Evolutionary conservation across 495 filamentous ascomycete genomes (phyloP).

Genomic region (Platismatia glauca): DNA sequence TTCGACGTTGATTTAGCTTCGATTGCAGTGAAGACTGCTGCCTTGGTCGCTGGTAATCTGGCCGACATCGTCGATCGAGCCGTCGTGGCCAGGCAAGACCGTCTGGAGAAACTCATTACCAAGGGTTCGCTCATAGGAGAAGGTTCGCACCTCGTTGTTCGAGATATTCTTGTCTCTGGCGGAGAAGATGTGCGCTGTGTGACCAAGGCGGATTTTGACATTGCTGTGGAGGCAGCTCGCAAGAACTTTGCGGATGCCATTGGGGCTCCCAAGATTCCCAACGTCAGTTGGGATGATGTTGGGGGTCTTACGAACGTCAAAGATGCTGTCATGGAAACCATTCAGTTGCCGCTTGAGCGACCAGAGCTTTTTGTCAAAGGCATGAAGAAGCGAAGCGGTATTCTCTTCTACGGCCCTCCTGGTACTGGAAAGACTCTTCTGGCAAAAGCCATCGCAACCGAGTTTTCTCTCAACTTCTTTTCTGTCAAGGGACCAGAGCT

Average conservation of each 20-base stretch:
- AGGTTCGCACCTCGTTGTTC: slow-evolving; percentile 46
- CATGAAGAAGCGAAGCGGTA: slow-evolving; percentile 97
- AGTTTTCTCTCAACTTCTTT: slow-evolving; percentile 99
- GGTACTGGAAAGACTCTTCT: slow-evolving; percentile 95
- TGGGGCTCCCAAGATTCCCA: slow-evolving; percentile 95
- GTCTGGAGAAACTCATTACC: slow-evolving; percentile 61
- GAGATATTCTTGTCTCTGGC: slow-evolving; percentile 84
- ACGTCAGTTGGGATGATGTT: slow-evolving; percentile 93
- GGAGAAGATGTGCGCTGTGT: slow-evolving; percentile 68
- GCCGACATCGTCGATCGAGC: slow-evolving; percentile 92
- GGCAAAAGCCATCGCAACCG: slow-evolving; percentile 95
- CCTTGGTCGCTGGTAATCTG: slow-evolving; percentile 86
- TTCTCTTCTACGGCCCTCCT: slow-evolving; percentile 94
- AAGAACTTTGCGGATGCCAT: slow-evolving; percentile 98
- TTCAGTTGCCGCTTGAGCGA: slow-evolving; percentile 83
- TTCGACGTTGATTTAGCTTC: slow-evolving; percentile 71
- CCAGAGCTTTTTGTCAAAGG: slow-evolving; percentile 95
- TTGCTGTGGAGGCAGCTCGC: slow-evolving; percentile 83
- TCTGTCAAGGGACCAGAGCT: slow-evolving; percentile 95
- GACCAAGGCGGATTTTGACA: slow-evolving; percentile 79
- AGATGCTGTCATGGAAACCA: slow-evolving; percentile 91
- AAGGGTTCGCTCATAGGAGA: slow-evolving; percentile 30
- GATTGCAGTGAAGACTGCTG: slow-evolving; percentile 90
- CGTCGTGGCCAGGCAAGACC: slow-evolving; percentile 58
- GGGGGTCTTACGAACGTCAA: slow-evolving; percentile 90